These are phyloP conservation scores for Stachybotrys chlorohalonatus DNA, from an alignment of 2,329 filamentous ascomycete species.

Conservation along the genomic window DNA sequence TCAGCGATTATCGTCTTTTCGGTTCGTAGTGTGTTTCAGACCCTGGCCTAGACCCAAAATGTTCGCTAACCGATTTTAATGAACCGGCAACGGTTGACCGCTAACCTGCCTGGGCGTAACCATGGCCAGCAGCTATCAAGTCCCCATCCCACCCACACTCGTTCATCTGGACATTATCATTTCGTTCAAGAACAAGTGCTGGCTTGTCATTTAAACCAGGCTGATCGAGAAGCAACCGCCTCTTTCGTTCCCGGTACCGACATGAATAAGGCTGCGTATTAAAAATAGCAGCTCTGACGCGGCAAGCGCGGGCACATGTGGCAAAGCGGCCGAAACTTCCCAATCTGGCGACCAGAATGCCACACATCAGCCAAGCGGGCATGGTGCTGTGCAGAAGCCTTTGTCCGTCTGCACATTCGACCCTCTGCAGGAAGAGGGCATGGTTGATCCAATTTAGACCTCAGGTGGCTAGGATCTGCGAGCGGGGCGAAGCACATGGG, in stretches of 20 bases:
- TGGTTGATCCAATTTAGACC: background rate
- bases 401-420: too few species aligned
- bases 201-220: too few species aligned
- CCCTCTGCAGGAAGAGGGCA: background rate
- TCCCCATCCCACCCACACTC: too few species aligned
- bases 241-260: background rate
- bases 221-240: too few species aligned
- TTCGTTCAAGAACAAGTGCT: too few species aligned
- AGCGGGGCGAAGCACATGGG: background rate
- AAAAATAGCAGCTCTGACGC: background rate
- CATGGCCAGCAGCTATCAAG: background rate
- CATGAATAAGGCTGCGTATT: background rate
- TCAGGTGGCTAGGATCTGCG: background rate
- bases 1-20: background rate
- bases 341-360: background rate
- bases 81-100: background rate
- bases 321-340: background rate
- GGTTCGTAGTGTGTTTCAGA: background rate
- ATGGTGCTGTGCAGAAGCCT: background rate
- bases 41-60: background rate
- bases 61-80: background rate
- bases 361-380: background rate
- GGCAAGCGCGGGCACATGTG: background rate
- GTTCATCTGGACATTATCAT: too few species aligned
- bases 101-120: background rate